Base-by-base conservation (phyloP, 2,329 filamentous ascomycete genomes). In the Scleromitrula shiraiana region DNA sequence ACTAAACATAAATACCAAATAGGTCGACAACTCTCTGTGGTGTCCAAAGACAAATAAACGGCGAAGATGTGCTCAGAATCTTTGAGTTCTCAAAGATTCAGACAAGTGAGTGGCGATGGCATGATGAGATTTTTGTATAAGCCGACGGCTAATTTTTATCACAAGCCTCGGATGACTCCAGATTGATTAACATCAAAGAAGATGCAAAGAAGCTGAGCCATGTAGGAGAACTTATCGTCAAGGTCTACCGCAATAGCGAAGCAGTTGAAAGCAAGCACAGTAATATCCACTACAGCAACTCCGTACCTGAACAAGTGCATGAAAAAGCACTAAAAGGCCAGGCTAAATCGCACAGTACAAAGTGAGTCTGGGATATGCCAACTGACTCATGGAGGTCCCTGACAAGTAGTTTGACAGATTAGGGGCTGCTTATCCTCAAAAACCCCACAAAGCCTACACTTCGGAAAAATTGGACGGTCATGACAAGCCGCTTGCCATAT, bases 381-480 rank as follows among this genome's bases (percentile, higher is more conserved):
- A 9, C 0, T 8, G 14, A 12, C 8, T 15, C 7, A 22, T 40
- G n/a, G 9, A 32, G 20, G 12, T 10, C 20, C 7, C 15, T 29
- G n/a, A 37, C 10, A 3, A n/a, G 0, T 33, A 5, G 10, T 32
- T 12, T 2, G 1, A 3, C 4, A 46, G 44, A 12, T 6, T 46
- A 17, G 44, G 36, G 5, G 14, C 27, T 9, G 9, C 36, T 32
- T 15, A 32, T 3, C 2, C n/a, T 7, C 14, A 4, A 5, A 24
- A 7, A 4, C 9, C 19, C 2, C 1, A 0, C 10, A 1, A 0
- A 12, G 0, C 1, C 2, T 24, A 1, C 2, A 1, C 1, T 0
- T 5, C n/a, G 26, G 2, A 8, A 2, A n/a, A 12, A 12, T 2
- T 24, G 6, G 45, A 48, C 3, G 38, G 45, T 22, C 0, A 4